A percentile compares a stretch with the other conserved stretches of the same genome.
Conservation (phyloP, 345 rosid species). For the Rhodomyrtus tomentosa region DNA sequence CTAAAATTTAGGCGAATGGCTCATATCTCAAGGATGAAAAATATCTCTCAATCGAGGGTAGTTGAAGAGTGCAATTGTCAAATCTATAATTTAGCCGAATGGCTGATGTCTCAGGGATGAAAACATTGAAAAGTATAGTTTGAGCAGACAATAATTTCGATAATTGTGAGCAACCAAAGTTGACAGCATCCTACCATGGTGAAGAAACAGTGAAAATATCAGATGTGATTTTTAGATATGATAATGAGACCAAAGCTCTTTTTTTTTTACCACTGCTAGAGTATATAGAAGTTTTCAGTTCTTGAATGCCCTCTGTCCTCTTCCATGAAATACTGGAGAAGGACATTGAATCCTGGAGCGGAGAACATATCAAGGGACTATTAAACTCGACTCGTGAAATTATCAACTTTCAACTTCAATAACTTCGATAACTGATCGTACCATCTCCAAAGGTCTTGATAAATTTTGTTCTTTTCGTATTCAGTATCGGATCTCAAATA, state of each 20-base stretch:
- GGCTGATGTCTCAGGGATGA: neutral
- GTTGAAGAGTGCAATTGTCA: neutral
- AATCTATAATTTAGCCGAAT: neutral
- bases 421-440: neutral
- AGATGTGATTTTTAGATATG: neutral
- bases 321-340: neutral
- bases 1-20: too few species aligned
- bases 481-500: constrained; percentile 78
- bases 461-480: neutral
- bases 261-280: neutral
- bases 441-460: neutral
- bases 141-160: neutral
- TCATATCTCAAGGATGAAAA: too few species aligned
- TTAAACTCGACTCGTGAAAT: neutral
- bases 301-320: neutral
- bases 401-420: neutral
- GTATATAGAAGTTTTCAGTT: neutral
- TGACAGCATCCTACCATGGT: neutral
- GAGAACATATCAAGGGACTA: neutral
- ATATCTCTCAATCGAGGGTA: neutral
- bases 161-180: neutral
- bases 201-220: neutral
- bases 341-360: neutral
- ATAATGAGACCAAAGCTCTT: neutral
- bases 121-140: neutral